Evolutionary conservation across 2,329 filamentous ascomycete genomes (phyloP).

Genomic region (Pseudogymnoascus sp.): DNA sequence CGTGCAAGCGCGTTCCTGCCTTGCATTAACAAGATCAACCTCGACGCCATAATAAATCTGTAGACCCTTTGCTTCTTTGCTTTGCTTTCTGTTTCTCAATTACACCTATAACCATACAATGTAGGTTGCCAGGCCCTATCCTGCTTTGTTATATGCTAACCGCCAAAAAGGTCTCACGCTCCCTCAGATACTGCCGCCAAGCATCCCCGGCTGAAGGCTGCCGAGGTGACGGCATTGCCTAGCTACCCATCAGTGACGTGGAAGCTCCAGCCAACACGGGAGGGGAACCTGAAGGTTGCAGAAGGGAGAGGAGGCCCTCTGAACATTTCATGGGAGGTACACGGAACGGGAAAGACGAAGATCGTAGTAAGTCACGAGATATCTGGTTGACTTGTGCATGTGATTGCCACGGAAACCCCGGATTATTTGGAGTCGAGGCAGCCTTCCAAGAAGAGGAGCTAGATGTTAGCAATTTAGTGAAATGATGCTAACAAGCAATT

Average conservation of each 20-base stretch:
- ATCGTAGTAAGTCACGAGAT: constrained; percentile 53
- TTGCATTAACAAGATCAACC: not conserved
- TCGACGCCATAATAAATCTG: not conserved
- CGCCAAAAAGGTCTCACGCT: not conserved
- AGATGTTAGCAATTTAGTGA: not conserved
- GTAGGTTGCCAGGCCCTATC: not conserved
- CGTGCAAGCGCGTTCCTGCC: not conserved
- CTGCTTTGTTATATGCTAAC: not conserved
- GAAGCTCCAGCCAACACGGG: constrained; percentile 57
- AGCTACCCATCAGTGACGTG: constrained; percentile 60
- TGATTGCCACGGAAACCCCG: not conserved
- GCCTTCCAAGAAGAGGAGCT: not conserved
- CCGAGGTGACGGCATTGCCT: constrained; percentile 54
- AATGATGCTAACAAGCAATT: not conserved
- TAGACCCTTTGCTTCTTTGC: not conserved
- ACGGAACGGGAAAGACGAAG: constrained; percentile 65
- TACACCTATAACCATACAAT: not conserved
- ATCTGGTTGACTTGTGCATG: not conserved
- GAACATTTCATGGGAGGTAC: constrained; percentile 69
- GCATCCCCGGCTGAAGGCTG: constrained; percentile 33
- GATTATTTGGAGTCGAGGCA: not conserved
- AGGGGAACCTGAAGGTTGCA: constrained; percentile 57
- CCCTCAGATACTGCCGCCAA: not conserved
- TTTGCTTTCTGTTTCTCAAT: not conserved
- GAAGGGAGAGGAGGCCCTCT: constrained; percentile 64